These are phyloP conservation scores for Cryptococcus wingfieldii DNA, from an alignment of 1,284 basidiomycete genomes.

Conservation along the genomic window DNA sequence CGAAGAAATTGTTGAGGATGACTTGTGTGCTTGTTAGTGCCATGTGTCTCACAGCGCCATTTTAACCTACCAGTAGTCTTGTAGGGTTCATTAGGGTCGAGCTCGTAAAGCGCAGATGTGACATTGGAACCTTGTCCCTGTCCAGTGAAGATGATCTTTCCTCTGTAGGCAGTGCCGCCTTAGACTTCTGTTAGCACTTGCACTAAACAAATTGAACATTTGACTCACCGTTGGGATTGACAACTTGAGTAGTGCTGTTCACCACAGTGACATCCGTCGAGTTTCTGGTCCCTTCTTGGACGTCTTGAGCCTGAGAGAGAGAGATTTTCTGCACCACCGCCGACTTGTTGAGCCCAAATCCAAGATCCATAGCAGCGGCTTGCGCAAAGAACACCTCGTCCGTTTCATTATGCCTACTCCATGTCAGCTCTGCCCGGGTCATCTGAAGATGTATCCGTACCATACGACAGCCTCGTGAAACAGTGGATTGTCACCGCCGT, in stretches of 20 bases:
- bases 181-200: slow-evolving; percentile 19
- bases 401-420: slow-evolving; percentile 51
- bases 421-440: background rate
- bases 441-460: slow-evolving; percentile 15
- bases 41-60: background rate
- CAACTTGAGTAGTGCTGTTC: slow-evolving; percentile 54
- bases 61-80: slow-evolving; percentile 53
- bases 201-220: background rate
- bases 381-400: slow-evolving; percentile 58
- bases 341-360: slow-evolving; percentile 51
- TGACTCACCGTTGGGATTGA: slow-evolving; percentile 65
- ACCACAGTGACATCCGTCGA: slow-evolving; percentile 54
- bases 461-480: slow-evolving; percentile 72
- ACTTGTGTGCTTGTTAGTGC: slow-evolving; percentile 32
- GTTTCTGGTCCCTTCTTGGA: slow-evolving; percentile 48
- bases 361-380: slow-evolving; percentile 50
- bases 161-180: slow-evolving; percentile 59
- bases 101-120: slow-evolving; percentile 61
- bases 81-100: slow-evolving; percentile 62
- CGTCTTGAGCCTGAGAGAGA: slow-evolving; percentile 46
- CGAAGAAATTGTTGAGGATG: slow-evolving; percentile 65
- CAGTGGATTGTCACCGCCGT: slow-evolving; percentile 58
- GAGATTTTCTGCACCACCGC: slow-evolving; percentile 52
- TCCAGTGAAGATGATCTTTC: slow-evolving; percentile 61
- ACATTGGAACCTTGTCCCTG: slow-evolving; percentile 60